These are phyloP conservation scores for Psilocybe azurescens DNA, from an alignment of 768 basidiomycete genomes.

Conservation along the genomic window DNA sequence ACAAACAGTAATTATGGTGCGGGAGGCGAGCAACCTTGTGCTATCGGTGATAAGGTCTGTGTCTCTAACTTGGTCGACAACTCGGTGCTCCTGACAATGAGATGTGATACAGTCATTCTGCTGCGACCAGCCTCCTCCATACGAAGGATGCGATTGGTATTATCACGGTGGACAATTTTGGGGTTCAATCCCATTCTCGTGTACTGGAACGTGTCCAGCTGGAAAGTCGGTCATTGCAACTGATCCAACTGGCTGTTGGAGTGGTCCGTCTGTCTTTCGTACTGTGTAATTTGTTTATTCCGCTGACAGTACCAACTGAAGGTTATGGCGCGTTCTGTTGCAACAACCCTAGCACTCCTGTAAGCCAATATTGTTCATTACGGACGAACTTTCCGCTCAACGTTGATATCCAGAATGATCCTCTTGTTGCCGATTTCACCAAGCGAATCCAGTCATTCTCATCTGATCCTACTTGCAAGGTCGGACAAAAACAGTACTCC, in stretches of 20 bases:
- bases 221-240: background rate
- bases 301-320: background rate
- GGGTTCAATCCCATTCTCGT: background rate
- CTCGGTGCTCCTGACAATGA: background rate
- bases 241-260: background rate
- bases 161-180: background rate
- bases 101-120: background rate
- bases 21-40: background rate
- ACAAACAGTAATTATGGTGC: conserved; percentile 4
- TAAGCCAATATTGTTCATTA: background rate
- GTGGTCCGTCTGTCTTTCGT: background rate
- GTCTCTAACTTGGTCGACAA: background rate
- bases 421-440: background rate
- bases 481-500: background rate
- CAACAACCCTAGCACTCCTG: background rate
- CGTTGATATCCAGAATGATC: background rate
- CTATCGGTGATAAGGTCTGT: background rate
- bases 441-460: background rate
- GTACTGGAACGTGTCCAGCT: background rate
- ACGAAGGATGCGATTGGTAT: background rate
- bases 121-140: conserved; percentile 2
- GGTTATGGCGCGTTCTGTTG: conserved; percentile 2
- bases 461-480: background rate
- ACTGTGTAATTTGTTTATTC: too few species aligned
- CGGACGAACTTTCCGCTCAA: background rate